These are phyloP conservation scores for Carex parvula DNA, from an alignment of 176 grass and related monocot genomes.

Conservation along the genomic window DNA sequence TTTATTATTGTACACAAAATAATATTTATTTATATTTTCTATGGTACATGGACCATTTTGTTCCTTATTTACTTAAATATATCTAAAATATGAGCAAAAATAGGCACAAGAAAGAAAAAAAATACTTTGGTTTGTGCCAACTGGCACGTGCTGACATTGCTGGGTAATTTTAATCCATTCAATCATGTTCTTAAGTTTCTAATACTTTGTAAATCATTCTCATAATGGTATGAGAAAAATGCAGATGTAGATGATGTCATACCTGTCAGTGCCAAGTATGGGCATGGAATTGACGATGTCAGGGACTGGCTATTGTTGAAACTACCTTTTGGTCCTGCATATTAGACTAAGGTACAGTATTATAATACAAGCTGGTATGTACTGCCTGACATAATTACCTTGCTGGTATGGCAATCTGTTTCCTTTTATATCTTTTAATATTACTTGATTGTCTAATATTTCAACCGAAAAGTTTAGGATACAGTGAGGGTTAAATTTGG, in stretches of 20 bases:
- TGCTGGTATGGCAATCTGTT: not conserved
- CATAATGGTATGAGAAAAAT: constrained; percentile 85
- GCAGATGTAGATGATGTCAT: constrained; percentile 82
- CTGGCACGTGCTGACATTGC: not conserved
- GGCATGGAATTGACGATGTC: constrained; percentile 74
- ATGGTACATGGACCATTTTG: not conserved
- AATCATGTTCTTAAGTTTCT: not conserved
- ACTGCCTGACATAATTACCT: not conserved
- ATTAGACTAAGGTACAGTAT: constrained; percentile 73
- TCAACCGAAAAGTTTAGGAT: not conserved
- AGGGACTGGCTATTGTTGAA: constrained; percentile 95
- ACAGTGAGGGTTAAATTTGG: not conserved
- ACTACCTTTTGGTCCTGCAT: constrained; percentile 78
- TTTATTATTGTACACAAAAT: not conserved
- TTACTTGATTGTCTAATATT: not conserved
- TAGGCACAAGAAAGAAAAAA: not conserved
- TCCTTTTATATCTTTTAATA: not conserved
- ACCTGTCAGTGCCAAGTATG: constrained; percentile 98
- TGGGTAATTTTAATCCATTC: not conserved
- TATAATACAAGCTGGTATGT: not conserved
- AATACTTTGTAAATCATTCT: constrained; percentile 19
- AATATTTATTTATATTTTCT: not conserved
- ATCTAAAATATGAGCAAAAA: not conserved
- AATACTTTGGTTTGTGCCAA: not conserved
- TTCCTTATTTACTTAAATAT: not conserved